Evolutionary conservation across 2,329 filamentous ascomycete species (phyloP).

Genomic region (Aspergillus novofumigatus): DNA sequence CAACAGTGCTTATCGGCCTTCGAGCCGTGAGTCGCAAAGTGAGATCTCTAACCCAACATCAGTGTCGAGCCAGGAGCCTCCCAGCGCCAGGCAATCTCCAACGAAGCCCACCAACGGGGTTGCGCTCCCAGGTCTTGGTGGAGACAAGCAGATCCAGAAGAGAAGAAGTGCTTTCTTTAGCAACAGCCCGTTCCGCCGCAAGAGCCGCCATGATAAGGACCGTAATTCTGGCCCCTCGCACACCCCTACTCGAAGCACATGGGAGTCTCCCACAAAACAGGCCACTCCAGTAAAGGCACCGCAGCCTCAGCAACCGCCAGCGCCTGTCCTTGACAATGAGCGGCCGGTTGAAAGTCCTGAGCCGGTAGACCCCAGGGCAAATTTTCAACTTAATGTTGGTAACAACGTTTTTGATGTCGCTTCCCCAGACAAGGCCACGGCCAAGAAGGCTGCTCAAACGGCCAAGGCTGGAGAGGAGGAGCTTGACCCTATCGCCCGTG

Average conservation of each 20-base stretch:
- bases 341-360: constrained; percentile 63
- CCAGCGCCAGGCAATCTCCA: constrained; percentile 70
- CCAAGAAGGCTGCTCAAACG: constrained; percentile 36
- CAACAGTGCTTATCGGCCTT: constrained; percentile 63
- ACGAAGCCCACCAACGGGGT: constrained; percentile 53
- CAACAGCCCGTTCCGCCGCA: constrained; percentile 86
- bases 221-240: constrained; percentile 34
- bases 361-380: constrained; percentile 85
- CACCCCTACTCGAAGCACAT: constrained; percentile 49
- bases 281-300: constrained; percentile 43
- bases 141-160: constrained; percentile 65
- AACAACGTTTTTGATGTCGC: constrained; percentile 95
- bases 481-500: constrained; percentile 82
- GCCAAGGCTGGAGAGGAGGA: constrained; percentile 53
- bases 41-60: constrained; percentile 88
- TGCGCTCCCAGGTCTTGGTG: constrained; percentile 43
- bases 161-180: constrained; percentile 85
- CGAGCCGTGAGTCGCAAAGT: constrained; percentile 83
- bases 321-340: constrained; percentile 14
- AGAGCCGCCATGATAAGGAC: constrained; percentile 76
- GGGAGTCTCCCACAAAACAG: constrained; percentile 45
- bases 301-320: constrained; percentile 8
- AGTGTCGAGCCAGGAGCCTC: constrained; percentile 77
- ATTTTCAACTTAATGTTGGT: constrained; percentile 87
- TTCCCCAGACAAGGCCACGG: constrained; percentile 63